Evolutionary conservation across 129 eudicot genomes (phyloP), one percentile per base, ranked within the genome.

Genomic region (Ambrosia artemisiifolia): DNA sequence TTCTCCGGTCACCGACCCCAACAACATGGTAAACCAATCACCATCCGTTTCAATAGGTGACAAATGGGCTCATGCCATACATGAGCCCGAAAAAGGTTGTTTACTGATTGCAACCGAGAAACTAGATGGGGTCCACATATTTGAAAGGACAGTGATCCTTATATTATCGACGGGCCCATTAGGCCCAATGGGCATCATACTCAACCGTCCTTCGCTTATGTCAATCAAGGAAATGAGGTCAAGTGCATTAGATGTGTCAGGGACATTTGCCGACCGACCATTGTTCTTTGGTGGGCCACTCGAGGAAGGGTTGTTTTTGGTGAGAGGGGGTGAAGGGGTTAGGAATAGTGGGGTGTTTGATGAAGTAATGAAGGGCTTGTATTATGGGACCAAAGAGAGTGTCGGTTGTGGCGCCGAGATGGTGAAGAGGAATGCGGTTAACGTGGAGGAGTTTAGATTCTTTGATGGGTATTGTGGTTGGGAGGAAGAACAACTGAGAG

Each of bases 391-490:
- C 0, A 94, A 84, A 69, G 97, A 86, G 74, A 88, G 83, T 77
- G 88, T 94, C 59, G 98, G 96, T 5, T 90, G 96, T 78, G 97
- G 86, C 19, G 86, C 89, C 66, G 98, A 94, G 69, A 94, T 94
- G 89, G 98, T 94, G 71, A 90, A 90, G 71, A 87, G 97, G 63
- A 73, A 80, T 69, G 79, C 80, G 19, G 81, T 94, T 65, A 80
- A 76, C 24, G 80, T 84, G 9, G 85, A 65, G 30, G 95, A 94
- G 5, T 85, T 94, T 11, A 85, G 93, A 76, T 94, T 90, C 78
- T 94, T 87, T 76, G 97, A 94, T 86, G 98, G 98, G 43, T 94
- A 90, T 72, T 94, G 98, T 85, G 98, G 96, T 33, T 94, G 98
- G 98, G 97, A 88, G 65, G 86, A 71, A 77, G 85, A 82, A 17